Base-by-base conservation (phyloP, 192 early-diverging fungal genomes). In the Mortierella antarctica region DNA sequence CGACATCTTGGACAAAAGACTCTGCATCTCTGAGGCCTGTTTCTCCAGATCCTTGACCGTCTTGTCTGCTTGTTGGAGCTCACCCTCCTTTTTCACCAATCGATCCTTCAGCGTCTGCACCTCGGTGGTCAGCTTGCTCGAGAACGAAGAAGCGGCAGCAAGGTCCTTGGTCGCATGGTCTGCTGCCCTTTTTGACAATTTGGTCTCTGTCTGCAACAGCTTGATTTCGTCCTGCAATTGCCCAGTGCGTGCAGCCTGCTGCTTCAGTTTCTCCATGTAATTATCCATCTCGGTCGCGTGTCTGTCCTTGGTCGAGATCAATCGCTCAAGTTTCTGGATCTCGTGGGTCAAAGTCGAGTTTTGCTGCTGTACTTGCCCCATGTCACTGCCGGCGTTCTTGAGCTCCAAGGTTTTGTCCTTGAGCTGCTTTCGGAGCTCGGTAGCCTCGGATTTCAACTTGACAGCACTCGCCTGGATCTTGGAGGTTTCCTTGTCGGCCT, bases 381-480 rank as follows among this genome's bases (percentile, higher is more conserved):
- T 14, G 48, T 42, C 18, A 7, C 42, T 31, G 11, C 48, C 41
- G 23, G 39, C 14, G 7, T 44, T 20, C 39, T 70, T 70, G 40
- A 71, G 49, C 42, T 71, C 59, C 20, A 15, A 2, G 42, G 48
- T 48, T 44, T 45, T 52, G 59, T 45, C 51, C 59, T 71, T 71
- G 57, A 71, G n/a, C 40, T 71, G 69, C 15, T 71, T 58, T 0
- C 59, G 69, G 14, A 71, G 41, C 0, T 17, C 69, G 0, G 40
- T 12, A 31, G 55, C 49, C 51, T 71, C 69, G 42, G 47, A 62
- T 13, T 53, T 49, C 20, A 71, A 47, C 7, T 58, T 71, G 0
- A 58, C 69, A 5, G 42, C 59, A 2, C 2, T 62, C 2, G 69
- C 52, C 20, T 47, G 31, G 49, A 71, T 59, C 52, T 62, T 71